Evolutionary conservation across 2,329 filamentous ascomycete species (phyloP).

Genomic region (Shiraia sp.): DNA sequence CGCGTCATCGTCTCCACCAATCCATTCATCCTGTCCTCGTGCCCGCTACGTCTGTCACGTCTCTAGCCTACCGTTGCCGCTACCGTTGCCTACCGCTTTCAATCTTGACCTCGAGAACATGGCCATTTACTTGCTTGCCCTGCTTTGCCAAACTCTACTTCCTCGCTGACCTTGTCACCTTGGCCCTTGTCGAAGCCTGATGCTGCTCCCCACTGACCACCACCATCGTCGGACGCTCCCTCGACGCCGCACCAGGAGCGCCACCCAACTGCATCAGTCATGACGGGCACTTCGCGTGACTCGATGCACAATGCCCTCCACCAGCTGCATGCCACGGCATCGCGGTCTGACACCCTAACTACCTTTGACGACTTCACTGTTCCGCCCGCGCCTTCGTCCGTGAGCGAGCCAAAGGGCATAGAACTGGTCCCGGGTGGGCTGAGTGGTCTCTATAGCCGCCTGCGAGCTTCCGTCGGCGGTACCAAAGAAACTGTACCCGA

Average conservation of each 20-base stretch:
- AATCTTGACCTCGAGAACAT: too few species aligned
- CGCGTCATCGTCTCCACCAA: background rate
- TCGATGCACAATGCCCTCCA: slow-evolving; percentile 59
- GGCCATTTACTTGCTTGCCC: too few species aligned
- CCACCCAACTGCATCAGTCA: slow-evolving; percentile 15
- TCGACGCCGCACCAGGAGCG: slow-evolving; percentile 5
- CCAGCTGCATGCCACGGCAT: slow-evolving; percentile 87
- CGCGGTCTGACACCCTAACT: slow-evolving; percentile 79
- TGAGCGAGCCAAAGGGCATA: slow-evolving; percentile 69
- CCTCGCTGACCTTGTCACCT: slow-evolving; percentile 1
- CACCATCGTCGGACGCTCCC: slow-evolving; percentile 6
- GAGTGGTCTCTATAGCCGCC: slow-evolving; percentile 83
- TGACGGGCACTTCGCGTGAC: slow-evolving; percentile 29
- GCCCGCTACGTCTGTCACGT: too few species aligned
- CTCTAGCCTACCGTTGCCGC: too few species aligned
- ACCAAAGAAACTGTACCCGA: slow-evolving; percentile 56
- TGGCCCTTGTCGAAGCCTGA: slow-evolving; percentile 20
- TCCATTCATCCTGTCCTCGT: too few species aligned
- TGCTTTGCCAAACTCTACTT: background rate
- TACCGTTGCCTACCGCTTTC: too few species aligned
- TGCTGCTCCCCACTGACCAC: slow-evolving; percentile 17
- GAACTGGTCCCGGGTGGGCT: slow-evolving; percentile 83
- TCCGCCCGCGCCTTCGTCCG: slow-evolving; percentile 62
- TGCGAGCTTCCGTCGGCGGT: slow-evolving; percentile 80
- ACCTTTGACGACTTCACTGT: slow-evolving; percentile 92